A percentile compares a stretch with the other conserved stretches of the same genome.
Evolutionary conservation across 805 yeast species (phyloP).

Genomic region (Nakazawaea ernobii): DNA sequence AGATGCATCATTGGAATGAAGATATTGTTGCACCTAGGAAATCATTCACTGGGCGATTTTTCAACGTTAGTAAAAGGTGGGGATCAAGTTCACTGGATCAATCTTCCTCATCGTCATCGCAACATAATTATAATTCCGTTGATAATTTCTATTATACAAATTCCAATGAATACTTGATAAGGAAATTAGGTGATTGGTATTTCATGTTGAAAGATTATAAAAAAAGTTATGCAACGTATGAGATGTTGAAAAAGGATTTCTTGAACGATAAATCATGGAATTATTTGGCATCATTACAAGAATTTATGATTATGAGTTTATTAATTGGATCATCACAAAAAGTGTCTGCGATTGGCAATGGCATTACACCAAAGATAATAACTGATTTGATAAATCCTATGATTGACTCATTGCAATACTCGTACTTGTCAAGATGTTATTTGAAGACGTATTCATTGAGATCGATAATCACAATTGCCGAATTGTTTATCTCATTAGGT

Average conservation of each 20-base stretch:
- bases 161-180: conserved; percentile 64
- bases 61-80: conserved; percentile 59
- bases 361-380: conserved; percentile 38
- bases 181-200: conserved; percentile 90
- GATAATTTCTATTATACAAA: conserved; percentile 57
- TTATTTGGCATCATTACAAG: conserved; percentile 79
- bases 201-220: conserved; percentile 87
- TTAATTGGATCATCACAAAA: conserved; percentile 50
- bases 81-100: conserved; percentile 21
- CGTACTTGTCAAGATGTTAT: conserved; percentile 67
- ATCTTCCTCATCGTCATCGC: neutral
- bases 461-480: conserved; percentile 61
- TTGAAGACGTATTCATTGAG: conserved; percentile 67
- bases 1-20: conserved; percentile 82
- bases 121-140: conserved; percentile 38
- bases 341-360: conserved; percentile 31
- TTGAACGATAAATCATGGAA: conserved; percentile 74
- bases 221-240: conserved; percentile 79
- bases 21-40: conserved; percentile 70
- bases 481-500: conserved; percentile 46
- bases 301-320: conserved; percentile 74
- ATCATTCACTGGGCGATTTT: conserved; percentile 69
- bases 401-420: conserved; percentile 68
- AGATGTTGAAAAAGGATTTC: conserved; percentile 72
- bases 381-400: conserved; percentile 52